Percentiles rank a stretch among this genome's conserved stretches.
Evolutionary conservation across 352 stramenopile genomes (phyloP).

Genomic region (Phytophthora cryptogea): DNA sequence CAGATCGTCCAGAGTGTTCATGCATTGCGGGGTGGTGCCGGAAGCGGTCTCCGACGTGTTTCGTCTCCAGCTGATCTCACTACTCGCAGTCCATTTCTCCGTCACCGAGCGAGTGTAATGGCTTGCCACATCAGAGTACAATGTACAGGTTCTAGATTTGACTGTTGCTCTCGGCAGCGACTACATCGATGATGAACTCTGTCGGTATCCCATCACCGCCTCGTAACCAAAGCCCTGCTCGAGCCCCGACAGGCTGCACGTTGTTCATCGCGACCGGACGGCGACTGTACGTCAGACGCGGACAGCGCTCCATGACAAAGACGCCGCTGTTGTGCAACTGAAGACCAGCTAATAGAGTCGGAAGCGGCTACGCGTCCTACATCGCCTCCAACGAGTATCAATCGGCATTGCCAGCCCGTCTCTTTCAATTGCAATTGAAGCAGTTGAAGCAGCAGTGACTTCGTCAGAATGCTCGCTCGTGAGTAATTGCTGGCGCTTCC

Average conservation of each 20-base stretch:
- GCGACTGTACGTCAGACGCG: constrained; percentile 13
- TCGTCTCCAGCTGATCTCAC: constrained; percentile 21
- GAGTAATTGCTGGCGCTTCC: constrained; percentile 13
- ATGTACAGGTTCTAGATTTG: background rate
- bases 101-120: constrained; percentile 4
- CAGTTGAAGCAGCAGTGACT: background rate
- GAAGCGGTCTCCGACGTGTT: constrained; percentile 1
- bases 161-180: background rate
- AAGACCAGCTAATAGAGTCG: background rate
- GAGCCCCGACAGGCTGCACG: constrained; percentile 17
- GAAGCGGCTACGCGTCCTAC: background rate
- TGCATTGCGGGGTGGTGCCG: background rate
- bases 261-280: constrained; percentile 14
- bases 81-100: constrained; percentile 5
- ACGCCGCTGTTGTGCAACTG: constrained; percentile 4
- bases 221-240: background rate
- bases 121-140: constrained; percentile 1
- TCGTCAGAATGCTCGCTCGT: background rate
- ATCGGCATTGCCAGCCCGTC: background rate
- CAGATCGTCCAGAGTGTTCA: background rate
- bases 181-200: too few relatives aligned
- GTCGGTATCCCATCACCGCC: too few relatives aligned
- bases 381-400: background rate
- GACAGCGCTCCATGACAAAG: constrained; percentile 5
- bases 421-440: background rate